phyloP scores from a whole-genome alignment of 108 stramenopile species.

The Aurantiochytrium sp. region DNA sequence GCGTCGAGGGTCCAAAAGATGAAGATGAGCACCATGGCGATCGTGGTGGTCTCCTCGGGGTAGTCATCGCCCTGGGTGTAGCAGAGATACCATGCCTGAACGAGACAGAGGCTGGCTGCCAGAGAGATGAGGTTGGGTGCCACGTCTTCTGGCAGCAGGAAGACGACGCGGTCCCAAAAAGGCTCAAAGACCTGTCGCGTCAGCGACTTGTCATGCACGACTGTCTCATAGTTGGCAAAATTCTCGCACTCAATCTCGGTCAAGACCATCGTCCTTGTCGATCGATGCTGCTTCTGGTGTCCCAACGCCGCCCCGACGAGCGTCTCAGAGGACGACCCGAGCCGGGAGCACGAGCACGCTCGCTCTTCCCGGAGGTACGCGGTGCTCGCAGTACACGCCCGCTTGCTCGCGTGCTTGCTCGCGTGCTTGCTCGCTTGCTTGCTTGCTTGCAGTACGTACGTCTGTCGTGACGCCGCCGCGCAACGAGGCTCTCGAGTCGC shows the following conservation, averaged over 20 bases:
- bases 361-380: no score
- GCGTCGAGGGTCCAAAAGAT: constrained; percentile 64
- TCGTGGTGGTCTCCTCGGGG: constrained; percentile 64
- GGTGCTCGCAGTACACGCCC: no score
- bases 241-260: constrained; percentile 70
- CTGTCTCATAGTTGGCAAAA: constrained; percentile 69
- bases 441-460: no score
- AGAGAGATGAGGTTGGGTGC: constrained; percentile 73
- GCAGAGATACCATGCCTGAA: constrained; percentile 73
- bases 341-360: no score
- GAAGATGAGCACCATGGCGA: constrained; percentile 62
- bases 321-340: no score
- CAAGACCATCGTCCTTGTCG: constrained; percentile 48
- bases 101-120: constrained; percentile 57
- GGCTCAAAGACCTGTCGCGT: constrained; percentile 51
- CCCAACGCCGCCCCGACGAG: no score
- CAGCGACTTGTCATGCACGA: constrained; percentile 62
- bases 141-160: constrained; percentile 59
- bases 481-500: no score
- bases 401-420: no score
- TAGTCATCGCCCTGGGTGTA: constrained; percentile 58
- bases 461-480: no score
- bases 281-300: no score
- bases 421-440: no score
- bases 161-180: constrained; percentile 54